Conservation (phyloP, 371 early-diverging fungal genomes). For the Blastocladiella emersonii region DNA sequence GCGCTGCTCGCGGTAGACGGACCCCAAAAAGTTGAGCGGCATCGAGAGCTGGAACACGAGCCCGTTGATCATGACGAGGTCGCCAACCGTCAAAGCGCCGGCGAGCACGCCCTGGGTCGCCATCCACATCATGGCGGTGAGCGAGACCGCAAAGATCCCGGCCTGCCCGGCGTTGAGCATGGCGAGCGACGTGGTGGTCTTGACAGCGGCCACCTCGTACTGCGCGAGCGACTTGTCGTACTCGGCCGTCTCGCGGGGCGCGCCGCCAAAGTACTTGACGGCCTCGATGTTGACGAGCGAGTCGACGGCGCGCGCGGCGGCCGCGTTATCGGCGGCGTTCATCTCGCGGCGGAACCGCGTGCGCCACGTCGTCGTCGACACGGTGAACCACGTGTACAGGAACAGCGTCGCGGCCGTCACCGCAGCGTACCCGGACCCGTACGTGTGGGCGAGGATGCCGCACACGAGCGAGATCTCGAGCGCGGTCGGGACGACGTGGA, state of each 20-base stretch:
- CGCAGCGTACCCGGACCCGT: conserved; percentile 66
- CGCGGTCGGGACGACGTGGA: conserved; percentile 82
- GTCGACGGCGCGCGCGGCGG: conserved; percentile 80
- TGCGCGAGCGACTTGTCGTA: conserved; percentile 72
- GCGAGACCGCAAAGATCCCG: conserved; percentile 71
- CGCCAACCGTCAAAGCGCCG: conserved; percentile 78
- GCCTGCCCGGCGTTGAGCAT: conserved; percentile 88
- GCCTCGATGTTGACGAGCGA: conserved; percentile 89
- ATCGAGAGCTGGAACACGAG: conserved; percentile 85
- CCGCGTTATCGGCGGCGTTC: conserved; percentile 87
- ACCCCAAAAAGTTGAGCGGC: conserved; percentile 93
- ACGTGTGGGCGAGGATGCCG: conserved; percentile 63
- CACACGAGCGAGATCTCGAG: conserved; percentile 91
- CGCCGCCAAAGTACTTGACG: conserved; percentile 89
- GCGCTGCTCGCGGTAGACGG: conserved; percentile 85
- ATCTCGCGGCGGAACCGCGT: conserved; percentile 61
- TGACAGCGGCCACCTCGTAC: conserved; percentile 82
- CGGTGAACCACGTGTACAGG: conserved; percentile 77
- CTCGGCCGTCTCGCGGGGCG: conserved; percentile 63
- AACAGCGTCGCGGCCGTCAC: conserved; percentile 74
- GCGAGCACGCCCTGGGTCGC: conserved; percentile 70
- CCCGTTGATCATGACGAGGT: conserved; percentile 92
- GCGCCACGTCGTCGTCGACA: conserved; percentile 68
- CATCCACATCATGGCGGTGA: conserved; percentile 86
- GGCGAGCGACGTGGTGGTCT: conserved; percentile 72